Evolutionary conservation across 2,329 filamentous ascomycete genomes (phyloP), one percentile per base, ranked within the genome.

Genomic region (Triangularia setosa): DNA sequence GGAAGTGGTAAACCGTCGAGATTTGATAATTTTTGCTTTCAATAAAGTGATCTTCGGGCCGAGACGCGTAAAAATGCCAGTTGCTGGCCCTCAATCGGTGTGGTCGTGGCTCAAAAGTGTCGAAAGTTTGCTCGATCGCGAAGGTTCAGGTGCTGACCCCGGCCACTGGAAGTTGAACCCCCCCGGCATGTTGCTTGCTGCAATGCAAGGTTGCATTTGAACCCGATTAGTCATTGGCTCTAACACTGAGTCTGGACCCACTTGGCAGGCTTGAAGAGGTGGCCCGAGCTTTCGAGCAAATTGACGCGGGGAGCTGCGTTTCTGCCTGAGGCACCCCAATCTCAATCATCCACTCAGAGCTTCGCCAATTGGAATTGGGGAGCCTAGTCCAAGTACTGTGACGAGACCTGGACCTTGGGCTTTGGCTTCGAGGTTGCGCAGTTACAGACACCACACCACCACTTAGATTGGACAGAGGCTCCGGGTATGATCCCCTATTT

Each of bases 1-100:
- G 44, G 21, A 58, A 59, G 58, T 14, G 12, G 11, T 30, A 16
- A 53, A 58, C 11, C 61, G 53, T 5, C 44, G 8, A 23, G 24
- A 62, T 52, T 55, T 57, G 54, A 58, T 18, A 6, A 24, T 58
- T 25, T 56, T 7, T 18, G 35, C 11, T 23, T 16, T 2, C 48
- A 12, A 40, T 18, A n/a, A 24, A 25, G 24, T n/a, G 53, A 9
- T 8, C n/a, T 33, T 9, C 12, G 24, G 9, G n/a, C 11, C 30
- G 27, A 64, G 68, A 70, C 70, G 69, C 70, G 70, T 72, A 30
- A 64, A 69, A 52, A 16, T 16, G 2, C 54, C 11, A 30, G 27
- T 65, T 33, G 27, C 55, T 59, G 25, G 55, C 33, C 18, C 18
- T 52, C 21, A 63, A 62, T 59, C 33, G 55, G n/a, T 30, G 57